Evolutionary conservation across 371 early-diverging fungal species (phyloP), one percentile per base, ranked within the genome.

Genomic region (Mucor irregularis): DNA sequence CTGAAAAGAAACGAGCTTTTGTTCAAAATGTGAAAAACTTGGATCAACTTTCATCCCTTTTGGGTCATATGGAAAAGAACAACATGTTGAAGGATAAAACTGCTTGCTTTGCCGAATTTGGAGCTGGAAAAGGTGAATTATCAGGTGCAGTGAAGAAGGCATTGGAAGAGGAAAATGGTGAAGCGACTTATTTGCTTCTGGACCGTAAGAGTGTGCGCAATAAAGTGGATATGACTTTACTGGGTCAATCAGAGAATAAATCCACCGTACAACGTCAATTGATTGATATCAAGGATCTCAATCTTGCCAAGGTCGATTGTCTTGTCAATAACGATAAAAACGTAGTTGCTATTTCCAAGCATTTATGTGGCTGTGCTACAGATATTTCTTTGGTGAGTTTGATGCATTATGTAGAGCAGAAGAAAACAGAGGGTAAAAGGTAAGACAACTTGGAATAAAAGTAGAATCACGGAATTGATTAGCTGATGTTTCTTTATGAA

Each of bases 331-430:
- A 61, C 7, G 24, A 66, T 17, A 83, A 73, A 28, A 73, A 79
- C 5, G 71, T 91, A 11, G 85, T 93, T 2, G 91, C 86, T 3
- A 69, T 86, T 33, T 92, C 92, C 13, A 95, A 95, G 58, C 96
- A 95, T 71, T 77, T 95, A 33, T 95, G 96, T 72, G 96, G 96
- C n/a, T 84, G 87, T 17, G 96, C 96, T 8, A 94, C 96, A 0
- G 96, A 95, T 70, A 75, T 94, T 37, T 89, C 93, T 0, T 69
- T 95, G 21, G 85, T 83, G 52, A 90, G 93, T 37, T 68, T 90
- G 24, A 71, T 79, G 58, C 80, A 86, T 31, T 90, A 83, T 53
- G 78, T 76, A 9, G 68, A 72, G 28, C 49, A 73, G 13, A 72
- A 71, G 50, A 66, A 55, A 25, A 35, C 62, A 14, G 46, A 51